phyloP scores from a whole-genome alignment of 805 yeast species.

The Sungouiozyma intestinalis region DNA sequence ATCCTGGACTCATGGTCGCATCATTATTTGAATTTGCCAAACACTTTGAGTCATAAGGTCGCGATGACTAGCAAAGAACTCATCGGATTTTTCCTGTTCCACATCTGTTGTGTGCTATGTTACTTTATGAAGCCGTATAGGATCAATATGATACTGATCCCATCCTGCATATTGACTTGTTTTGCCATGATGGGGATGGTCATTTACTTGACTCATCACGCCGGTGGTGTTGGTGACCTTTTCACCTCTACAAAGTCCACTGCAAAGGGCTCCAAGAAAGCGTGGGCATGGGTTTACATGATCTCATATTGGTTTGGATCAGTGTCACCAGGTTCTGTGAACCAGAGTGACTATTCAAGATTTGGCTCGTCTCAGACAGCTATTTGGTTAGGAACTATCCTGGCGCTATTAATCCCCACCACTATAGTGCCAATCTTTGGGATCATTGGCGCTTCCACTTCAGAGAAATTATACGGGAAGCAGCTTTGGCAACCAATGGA shows the following conservation, averaged over 20 bases:
- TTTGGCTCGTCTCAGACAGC: slow-evolving; percentile 28
- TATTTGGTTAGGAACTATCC: slow-evolving; percentile 26
- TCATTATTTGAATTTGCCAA: slow-evolving; percentile 28
- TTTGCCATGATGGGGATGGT: slow-evolving; percentile 35
- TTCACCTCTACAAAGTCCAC: slow-evolving; percentile 23
- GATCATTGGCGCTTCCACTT: slow-evolving; percentile 33
- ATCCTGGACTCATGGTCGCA: slow-evolving; percentile 34
- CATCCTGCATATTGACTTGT: slow-evolving; percentile 30
- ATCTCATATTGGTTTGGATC: slow-evolving; percentile 35
- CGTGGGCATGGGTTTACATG: slow-evolving; percentile 36
- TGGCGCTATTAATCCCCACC: slow-evolving; percentile 30
- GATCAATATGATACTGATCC: slow-evolving; percentile 30
- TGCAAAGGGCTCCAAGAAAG: slow-evolving; percentile 29
- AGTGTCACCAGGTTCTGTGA: slow-evolving; percentile 32
- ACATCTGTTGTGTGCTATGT: slow-evolving; percentile 33
- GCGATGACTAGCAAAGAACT: slow-evolving; percentile 30
- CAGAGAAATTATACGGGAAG: slow-evolving; percentile 27
- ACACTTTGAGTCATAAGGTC: slow-evolving; percentile 26
- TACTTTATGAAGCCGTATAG: slow-evolving; percentile 36
- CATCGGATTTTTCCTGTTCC: slow-evolving; percentile 34
- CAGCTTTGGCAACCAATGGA: slow-evolving; percentile 32
- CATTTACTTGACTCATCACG: slow-evolving; percentile 26
- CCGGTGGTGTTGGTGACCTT: slow-evolving; percentile 29
- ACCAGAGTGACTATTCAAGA: slow-evolving; percentile 34
- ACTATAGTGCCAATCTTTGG: slow-evolving; percentile 36